A percentile compares a stretch with the other conserved stretches of the same genome.
Conservation (phyloP, 2,329 filamentous ascomycete species). For the Dactylonectria estremocensis region DNA sequence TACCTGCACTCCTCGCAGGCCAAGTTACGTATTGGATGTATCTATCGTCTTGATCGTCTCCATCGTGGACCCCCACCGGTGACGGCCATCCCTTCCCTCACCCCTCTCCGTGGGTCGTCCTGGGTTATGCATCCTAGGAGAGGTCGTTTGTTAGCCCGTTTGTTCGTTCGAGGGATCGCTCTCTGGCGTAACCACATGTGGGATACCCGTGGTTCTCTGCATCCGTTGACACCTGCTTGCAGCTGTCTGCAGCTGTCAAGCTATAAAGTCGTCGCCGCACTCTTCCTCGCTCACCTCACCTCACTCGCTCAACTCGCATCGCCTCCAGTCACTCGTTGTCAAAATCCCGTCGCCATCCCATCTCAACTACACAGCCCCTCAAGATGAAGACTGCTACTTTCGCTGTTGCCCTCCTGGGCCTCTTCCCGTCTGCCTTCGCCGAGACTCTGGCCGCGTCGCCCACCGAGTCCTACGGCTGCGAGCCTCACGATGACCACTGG, state of each 20-base stretch:
- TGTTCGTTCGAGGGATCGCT: not conserved
- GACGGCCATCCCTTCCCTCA: not conserved
- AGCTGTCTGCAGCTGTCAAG: constrained; percentile 8
- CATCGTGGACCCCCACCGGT: constrained; percentile 15
- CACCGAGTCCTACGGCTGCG: constrained; percentile 39
- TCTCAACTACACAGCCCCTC: constrained; percentile 6
- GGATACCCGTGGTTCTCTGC: constrained; percentile 14
- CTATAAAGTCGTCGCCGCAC: constrained; percentile 17
- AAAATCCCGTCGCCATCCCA: no score
- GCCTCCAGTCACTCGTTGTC: constrained; percentile 21
- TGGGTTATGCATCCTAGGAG: constrained; percentile 1
- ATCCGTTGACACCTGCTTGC: not conserved
- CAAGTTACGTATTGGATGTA: not conserved
- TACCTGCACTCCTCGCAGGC: not conserved
- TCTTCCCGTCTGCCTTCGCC: constrained; percentile 42
- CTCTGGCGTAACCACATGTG: not conserved
- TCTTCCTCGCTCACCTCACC: not conserved
- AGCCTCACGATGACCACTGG: constrained; percentile 37
- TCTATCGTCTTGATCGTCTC: constrained; percentile 18
- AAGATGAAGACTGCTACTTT: constrained; percentile 46
- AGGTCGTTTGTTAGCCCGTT: constrained; percentile 2
- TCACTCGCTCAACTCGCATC: constrained; percentile 27
- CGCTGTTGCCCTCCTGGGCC: constrained; percentile 41
- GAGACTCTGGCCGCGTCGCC: constrained; percentile 41
- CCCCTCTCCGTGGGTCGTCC: not conserved